Conservation (phyloP, 164 flowering plant genomes). For the Nelumbo lutea region DNA sequence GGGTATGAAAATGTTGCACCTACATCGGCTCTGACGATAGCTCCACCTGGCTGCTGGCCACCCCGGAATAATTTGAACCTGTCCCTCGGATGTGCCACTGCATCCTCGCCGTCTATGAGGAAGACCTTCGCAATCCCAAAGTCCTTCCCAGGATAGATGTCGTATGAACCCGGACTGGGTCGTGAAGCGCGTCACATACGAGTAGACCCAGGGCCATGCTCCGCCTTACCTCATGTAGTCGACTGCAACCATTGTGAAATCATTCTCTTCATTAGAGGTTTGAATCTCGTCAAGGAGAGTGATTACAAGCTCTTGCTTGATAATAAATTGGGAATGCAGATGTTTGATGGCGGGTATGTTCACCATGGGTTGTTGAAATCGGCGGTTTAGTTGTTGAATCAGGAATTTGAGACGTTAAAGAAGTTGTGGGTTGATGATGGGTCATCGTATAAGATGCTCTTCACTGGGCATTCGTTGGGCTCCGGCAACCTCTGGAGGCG, state of each 20-base stretch:
- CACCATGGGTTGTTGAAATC: conserved; percentile 62
- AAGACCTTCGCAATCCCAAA: conserved; percentile 55
- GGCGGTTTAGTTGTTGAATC: no score
- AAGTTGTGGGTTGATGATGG: no score
- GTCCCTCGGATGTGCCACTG: conserved; percentile 71
- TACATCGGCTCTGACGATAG: conserved; percentile 72
- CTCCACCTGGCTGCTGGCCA: conserved; percentile 57
- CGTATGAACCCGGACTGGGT: conserved; percentile 57
- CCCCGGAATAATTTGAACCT: conserved; percentile 63
- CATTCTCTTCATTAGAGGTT: conserved; percentile 70
- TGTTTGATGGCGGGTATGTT: no score
- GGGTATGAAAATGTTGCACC: conserved; percentile 90
- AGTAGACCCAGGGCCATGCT: conserved; percentile 51
- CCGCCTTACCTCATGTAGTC: conserved; percentile 79
- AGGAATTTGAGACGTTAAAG: no score
- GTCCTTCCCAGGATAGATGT: conserved; percentile 49
- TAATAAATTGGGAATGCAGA: no score
- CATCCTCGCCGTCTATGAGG: conserved; percentile 79
- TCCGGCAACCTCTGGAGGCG: conserved; percentile 84
- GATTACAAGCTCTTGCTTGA: no score
- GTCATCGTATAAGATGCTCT: conserved; percentile 88
- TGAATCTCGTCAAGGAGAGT: conserved; percentile 59
- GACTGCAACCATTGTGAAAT: conserved; percentile 65
- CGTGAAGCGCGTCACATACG: no score
- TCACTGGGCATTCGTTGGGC: conserved; percentile 83